Evolutionary conservation across 2,329 filamentous ascomycete species (phyloP).

Genomic region (Colletotrichum abscissum): DNA sequence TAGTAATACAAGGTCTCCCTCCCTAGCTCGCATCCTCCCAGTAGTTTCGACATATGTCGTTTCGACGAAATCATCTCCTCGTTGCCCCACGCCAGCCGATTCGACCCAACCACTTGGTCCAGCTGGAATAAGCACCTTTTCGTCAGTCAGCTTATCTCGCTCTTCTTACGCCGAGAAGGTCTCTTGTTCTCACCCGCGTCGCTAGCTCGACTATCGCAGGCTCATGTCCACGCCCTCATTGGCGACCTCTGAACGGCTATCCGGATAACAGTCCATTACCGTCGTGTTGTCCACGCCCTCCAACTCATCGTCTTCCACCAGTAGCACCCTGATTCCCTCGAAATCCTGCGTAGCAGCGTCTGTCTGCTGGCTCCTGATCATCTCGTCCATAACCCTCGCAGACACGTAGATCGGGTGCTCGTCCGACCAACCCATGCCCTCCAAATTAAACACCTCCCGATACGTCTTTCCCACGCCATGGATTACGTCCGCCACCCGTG

Average conservation of each 20-base stretch:
- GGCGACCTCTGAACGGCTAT: background rate
- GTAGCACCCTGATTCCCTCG: conserved; percentile 41
- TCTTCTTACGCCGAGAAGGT: background rate
- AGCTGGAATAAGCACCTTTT: no score
- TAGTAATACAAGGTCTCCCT: conserved; percentile 32
- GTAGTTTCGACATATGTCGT: no score
- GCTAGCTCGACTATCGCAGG: conserved; percentile 7
- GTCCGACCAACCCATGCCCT: conserved; percentile 44
- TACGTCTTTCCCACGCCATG: conserved; percentile 44
- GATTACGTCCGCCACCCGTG: conserved; percentile 43
- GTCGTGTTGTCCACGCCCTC: conserved; percentile 24
- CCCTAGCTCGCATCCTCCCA: background rate
- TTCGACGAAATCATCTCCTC: background rate
- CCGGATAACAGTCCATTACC: conserved; percentile 24
- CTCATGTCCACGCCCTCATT: background rate
- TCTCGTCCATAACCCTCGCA: conserved; percentile 42
- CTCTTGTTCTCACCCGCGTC: background rate
- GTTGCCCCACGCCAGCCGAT: background rate
- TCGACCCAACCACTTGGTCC: background rate
- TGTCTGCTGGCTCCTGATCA: conserved; percentile 45
- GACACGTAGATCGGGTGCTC: conserved; percentile 45
- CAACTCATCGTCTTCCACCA: conserved; percentile 40
- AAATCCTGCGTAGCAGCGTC: conserved; percentile 37
- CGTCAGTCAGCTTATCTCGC: background rate
- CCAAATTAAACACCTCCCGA: conserved; percentile 46